A percentile compares a stretch with the other conserved stretches of the same genome.
phyloP scores from a whole-genome alignment of 2,329 filamentous ascomycete species.

The Amesomyces nigricolor region DNA sequence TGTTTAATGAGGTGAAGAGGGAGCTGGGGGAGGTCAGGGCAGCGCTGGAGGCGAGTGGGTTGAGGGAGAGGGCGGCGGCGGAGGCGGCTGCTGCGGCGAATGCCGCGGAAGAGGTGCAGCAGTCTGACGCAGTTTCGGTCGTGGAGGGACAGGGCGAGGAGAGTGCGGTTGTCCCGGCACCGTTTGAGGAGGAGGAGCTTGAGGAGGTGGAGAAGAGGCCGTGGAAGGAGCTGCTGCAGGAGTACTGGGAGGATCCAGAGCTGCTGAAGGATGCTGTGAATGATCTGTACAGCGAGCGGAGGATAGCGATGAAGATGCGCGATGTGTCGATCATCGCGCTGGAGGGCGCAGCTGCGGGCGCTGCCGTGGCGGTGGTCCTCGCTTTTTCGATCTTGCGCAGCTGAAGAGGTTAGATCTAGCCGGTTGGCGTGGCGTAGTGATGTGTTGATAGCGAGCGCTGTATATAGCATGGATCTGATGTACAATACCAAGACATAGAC shows the following conservation, averaged over 20 bases:
- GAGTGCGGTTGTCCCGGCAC: neutral
- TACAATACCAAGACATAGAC: neutral
- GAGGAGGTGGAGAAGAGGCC: constrained; percentile 19
- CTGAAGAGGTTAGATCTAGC: constrained; percentile 18
- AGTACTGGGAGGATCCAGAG: constrained; percentile 31
- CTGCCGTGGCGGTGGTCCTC: constrained; percentile 51
- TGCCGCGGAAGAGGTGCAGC: neutral
- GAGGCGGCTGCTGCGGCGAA: constrained; percentile 20
- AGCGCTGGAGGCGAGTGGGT: constrained; percentile 24
- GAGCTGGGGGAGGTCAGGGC: constrained; percentile 36
- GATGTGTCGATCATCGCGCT: constrained; percentile 66
- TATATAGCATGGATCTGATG: neutral
- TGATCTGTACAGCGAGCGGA: constrained; percentile 62
- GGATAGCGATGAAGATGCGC: constrained; percentile 58
- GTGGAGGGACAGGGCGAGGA: neutral
- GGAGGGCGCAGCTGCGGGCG: constrained; percentile 63
- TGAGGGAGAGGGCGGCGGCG: constrained; percentile 7
- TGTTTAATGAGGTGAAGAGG: constrained; percentile 44
- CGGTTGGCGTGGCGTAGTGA: neutral
- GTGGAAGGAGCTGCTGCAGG: constrained; percentile 40
- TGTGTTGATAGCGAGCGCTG: neutral
- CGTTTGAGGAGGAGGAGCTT: neutral
- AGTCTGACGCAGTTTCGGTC: no score
- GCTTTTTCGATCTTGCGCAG: constrained; percentile 44
- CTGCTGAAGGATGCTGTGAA: constrained; percentile 45